Evolutionary conservation across 768 basidiomycete genomes (phyloP).

Genomic region (Tylopilus sp.): DNA sequence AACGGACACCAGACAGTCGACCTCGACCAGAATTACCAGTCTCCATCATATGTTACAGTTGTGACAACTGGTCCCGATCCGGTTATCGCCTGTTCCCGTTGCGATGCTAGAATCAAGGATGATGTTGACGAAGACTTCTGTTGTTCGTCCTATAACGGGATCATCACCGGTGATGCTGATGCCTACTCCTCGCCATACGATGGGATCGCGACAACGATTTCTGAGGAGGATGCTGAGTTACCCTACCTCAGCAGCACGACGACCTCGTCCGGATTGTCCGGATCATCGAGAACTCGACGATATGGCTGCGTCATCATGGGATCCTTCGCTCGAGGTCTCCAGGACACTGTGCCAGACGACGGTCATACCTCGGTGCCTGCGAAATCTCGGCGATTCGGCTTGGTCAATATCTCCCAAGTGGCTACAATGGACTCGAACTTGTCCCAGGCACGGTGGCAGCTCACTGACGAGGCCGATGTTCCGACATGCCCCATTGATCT

Average conservation of each 20-base stretch:
- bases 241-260: background rate
- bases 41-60: background rate
- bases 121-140: background rate
- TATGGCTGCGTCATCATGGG: conserved; percentile 12
- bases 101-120: background rate
- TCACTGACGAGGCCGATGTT: too few species aligned
- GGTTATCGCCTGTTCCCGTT: background rate
- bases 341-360: background rate
- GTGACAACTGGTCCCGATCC: background rate
- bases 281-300: conserved; percentile 1
- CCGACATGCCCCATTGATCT: too few species aligned
- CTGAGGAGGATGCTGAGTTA: background rate
- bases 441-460: too few species aligned
- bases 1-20: too few species aligned
- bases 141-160: background rate
- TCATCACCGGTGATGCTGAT: too few species aligned
- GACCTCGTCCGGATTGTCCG: background rate
- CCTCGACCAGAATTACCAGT: background rate
- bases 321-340: background rate
- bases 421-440: too few species aligned
- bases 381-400: too few species aligned
- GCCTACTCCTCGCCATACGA: background rate
- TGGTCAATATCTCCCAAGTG: too few species aligned
- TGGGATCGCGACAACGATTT: background rate
- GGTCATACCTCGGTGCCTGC: background rate